Conservation (phyloP, 345 rosid species). For the Citropsis articulata region DNA sequence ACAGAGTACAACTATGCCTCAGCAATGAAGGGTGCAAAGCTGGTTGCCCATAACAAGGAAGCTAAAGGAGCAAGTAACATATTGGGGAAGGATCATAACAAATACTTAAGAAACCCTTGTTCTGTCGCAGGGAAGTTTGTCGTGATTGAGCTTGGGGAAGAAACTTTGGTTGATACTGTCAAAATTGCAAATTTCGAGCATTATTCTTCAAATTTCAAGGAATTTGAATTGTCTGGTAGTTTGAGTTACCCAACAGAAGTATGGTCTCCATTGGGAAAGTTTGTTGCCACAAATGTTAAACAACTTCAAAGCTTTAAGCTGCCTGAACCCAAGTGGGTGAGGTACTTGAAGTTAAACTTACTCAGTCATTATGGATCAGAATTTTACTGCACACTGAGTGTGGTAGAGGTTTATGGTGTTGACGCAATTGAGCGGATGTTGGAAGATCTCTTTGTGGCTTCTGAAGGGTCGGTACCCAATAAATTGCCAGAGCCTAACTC, state of each 20-base stretch:
- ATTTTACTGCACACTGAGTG: conserved; percentile 89
- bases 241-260: conserved; percentile 67
- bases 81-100: conserved; percentile 74
- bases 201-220: conserved; percentile 82
- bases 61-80: conserved; percentile 89
- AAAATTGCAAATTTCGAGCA: conserved; percentile 89
- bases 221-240: conserved; percentile 74
- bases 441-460: conserved; percentile 72
- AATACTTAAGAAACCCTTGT: conserved; percentile 86
- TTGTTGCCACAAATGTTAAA: conserved; percentile 69
- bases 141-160: conserved; percentile 80
- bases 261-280: conserved; percentile 63
- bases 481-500: conserved; percentile 37
- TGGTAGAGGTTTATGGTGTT: conserved; percentile 78
- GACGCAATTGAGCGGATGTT: conserved; percentile 94
- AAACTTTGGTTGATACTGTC: conserved; percentile 83
- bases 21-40: conserved; percentile 78
- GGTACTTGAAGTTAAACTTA: conserved; percentile 74
- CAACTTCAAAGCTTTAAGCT: conserved; percentile 74
- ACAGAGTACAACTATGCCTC: conserved; percentile 85
- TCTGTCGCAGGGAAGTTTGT: conserved; percentile 70
- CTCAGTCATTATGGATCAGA: conserved; percentile 88
- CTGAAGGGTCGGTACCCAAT: conserved; percentile 37
- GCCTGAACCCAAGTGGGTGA: conserved; percentile 83
- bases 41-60: conserved; percentile 82